These are phyloP conservation scores for Beauveria sp. DNA, from an alignment of 2,329 filamentous ascomycete genomes.

Conservation along the genomic window DNA sequence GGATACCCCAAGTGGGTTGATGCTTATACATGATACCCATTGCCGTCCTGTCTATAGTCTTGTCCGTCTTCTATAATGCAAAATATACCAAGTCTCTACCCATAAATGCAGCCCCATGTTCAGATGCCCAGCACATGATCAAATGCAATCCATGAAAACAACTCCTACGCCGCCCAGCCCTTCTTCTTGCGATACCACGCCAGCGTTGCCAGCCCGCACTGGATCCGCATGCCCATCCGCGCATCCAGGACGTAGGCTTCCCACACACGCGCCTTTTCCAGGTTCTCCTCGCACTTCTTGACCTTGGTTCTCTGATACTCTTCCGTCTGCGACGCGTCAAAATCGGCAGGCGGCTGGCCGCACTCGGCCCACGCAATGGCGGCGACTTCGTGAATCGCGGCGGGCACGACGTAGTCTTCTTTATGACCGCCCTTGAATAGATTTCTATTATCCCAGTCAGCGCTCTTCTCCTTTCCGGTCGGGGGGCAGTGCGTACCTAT, in stretches of 20 bases:
- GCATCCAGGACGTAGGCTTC: slow-evolving; percentile 67
- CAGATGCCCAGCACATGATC: too few relatives aligned
- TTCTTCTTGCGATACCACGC: slow-evolving; percentile 43
- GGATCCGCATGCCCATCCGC: slow-evolving; percentile 64
- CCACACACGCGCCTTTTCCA: slow-evolving; percentile 63
- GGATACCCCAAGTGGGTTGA: too few relatives aligned
- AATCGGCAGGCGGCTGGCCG: slow-evolving; percentile 29
- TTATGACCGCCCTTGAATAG: slow-evolving; percentile 51
- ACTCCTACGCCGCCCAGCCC: slow-evolving; percentile 19
- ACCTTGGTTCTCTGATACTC: slow-evolving; percentile 40
- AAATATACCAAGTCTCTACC: not conserved
- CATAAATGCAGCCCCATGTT: not conserved
- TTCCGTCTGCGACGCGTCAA: slow-evolving; percentile 23
- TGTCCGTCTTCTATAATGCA: not conserved
- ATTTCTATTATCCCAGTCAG: slow-evolving; percentile 26
- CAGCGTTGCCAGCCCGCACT: slow-evolving; percentile 60
- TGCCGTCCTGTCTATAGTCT: not conserved
- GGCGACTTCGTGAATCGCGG: slow-evolving; percentile 79
- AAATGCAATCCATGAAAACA: too few relatives aligned
- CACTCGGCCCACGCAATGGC: slow-evolving; percentile 71
- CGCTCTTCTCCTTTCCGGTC: too few relatives aligned
- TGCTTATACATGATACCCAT: too few relatives aligned
- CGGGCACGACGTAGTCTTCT: slow-evolving; percentile 65
- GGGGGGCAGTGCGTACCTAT: slow-evolving; percentile 38
- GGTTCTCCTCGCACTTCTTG: slow-evolving; percentile 53